These are phyloP conservation scores for Orbilia ellipsospora DNA, from an alignment of 2,329 filamentous ascomycete species.

Conservation along the genomic window DNA sequence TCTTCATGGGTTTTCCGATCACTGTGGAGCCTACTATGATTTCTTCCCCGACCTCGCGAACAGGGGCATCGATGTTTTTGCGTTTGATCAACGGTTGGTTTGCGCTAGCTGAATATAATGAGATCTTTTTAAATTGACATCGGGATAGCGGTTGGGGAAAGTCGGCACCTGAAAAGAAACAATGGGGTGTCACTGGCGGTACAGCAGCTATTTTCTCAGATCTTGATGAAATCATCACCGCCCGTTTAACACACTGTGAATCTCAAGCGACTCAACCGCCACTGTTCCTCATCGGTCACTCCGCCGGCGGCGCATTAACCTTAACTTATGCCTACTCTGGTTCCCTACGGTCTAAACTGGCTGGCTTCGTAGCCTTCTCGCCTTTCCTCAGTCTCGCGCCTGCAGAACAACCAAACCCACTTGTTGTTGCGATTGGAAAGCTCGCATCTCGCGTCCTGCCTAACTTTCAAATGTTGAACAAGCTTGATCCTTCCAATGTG, in stretches of 20 bases:
- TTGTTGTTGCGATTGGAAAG: conserved; percentile 74
- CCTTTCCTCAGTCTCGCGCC: conserved; percentile 81
- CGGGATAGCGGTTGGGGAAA: conserved; percentile 78
- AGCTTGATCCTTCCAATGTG: conserved; percentile 73
- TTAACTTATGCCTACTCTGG: conserved; percentile 69
- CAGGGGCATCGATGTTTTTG: conserved; percentile 78
- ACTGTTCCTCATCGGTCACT: conserved; percentile 87
- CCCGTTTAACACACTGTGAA: conserved; percentile 66
- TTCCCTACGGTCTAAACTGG: conserved; percentile 62
- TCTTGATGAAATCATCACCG: conserved; percentile 78
- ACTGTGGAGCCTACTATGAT: conserved; percentile 77
- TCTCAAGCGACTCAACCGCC: conserved; percentile 66
- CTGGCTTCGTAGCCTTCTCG: conserved; percentile 62
- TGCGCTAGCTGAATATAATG: not conserved
- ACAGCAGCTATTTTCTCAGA: conserved; percentile 79
- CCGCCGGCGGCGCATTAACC: conserved; percentile 86
- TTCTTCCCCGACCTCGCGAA: conserved; percentile 78
- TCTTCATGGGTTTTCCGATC: conserved; percentile 90
- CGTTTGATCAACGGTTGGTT: conserved; percentile 77
- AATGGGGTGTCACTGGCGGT: conserved; percentile 75
- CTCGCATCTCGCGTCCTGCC: conserved; percentile 77
- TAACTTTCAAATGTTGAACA: conserved; percentile 73
- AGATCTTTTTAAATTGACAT: conserved; percentile 6
- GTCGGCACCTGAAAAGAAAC: conserved; percentile 69
- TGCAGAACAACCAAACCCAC: conserved; percentile 70